phyloP scores from a whole-genome alignment of 1,284 basidiomycete genomes.

The Cerioporus squamosus region DNA sequence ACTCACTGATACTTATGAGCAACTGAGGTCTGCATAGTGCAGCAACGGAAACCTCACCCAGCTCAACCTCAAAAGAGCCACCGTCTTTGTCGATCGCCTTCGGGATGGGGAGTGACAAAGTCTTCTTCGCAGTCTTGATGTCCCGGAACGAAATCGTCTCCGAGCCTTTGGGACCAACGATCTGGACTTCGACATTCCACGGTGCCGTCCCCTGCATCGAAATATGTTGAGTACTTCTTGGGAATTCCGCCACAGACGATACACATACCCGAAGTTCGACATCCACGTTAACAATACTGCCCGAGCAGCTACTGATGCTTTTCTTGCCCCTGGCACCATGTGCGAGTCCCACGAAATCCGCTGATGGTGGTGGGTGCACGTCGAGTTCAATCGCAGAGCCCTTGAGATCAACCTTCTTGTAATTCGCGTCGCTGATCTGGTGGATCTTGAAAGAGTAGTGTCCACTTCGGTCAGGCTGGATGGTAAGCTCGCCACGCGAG shows the following conservation, averaged over 20 bases:
- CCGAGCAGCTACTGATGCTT: slow-evolving; percentile 75
- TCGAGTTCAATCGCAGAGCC: slow-evolving; percentile 81
- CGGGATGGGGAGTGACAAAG: slow-evolving; percentile 70
- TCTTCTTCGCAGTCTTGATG: slow-evolving; percentile 61
- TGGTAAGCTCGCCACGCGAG: slow-evolving; percentile 82
- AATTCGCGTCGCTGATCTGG: slow-evolving; percentile 84
- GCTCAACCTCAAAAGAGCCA: slow-evolving; percentile 80
- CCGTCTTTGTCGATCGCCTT: slow-evolving; percentile 69
- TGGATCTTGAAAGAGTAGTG: slow-evolving; percentile 88
- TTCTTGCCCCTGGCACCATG: slow-evolving; percentile 49
- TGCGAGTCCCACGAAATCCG: slow-evolving; percentile 65
- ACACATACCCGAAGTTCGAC: slow-evolving; percentile 73
- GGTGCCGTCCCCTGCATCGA: slow-evolving; percentile 79
- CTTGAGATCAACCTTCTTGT: slow-evolving; percentile 72
- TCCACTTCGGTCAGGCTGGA: slow-evolving; percentile 89
- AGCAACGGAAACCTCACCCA: slow-evolving; percentile 50
- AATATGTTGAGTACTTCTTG: not conserved
- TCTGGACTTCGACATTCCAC: slow-evolving; percentile 83
- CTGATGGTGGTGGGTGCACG: slow-evolving; percentile 87
- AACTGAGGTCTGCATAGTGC: not conserved
- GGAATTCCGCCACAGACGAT: not conserved
- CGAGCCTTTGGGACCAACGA: slow-evolving; percentile 69
- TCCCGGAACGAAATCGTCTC: slow-evolving; percentile 60
- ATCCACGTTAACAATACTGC: slow-evolving; percentile 72
- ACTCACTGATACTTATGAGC: slow-evolving; percentile 53